Evolutionary conservation across 192 early-diverging fungal genomes (phyloP), one percentile per base, ranked within the genome.

Genomic region (Gaertneriomyces sp.): DNA sequence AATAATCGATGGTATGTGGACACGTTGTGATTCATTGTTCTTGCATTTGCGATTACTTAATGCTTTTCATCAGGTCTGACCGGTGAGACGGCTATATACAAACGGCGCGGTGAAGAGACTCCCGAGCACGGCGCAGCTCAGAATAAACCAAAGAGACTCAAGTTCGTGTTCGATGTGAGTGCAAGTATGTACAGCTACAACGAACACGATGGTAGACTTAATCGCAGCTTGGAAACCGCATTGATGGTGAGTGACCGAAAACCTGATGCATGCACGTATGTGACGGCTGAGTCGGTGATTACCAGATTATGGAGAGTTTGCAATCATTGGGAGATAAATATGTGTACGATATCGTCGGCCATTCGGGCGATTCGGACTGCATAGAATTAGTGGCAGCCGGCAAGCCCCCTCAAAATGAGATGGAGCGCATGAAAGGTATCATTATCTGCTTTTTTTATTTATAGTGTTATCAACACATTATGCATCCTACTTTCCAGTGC

Each of bases 321-420:
- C 74, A 85, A 20, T 74, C 74, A 19, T 87, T 91, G 75, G 89
- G 90, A 61, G 78, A 91, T 76, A 92, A 91, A 71, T 92, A 89
- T 49, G 76, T 70, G 20, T 92, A 92, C 70, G 79, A 80, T 17
- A 90, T 92, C 69, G 66, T 82, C 17, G 91, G 89, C 3, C 91
- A 92, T 73, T 87, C 85, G 42, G 79, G 91, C 10, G 91, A 92
- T 71, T 79, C 83, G 5, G 79, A 87, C 42, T 87, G 85, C 69
- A 76, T 91, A 40, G 81, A 85, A 58, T 91, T 92, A 66, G 88
- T 92, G 5, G 73, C 70, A 46, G 76, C 82, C 38, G 80, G 77
- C n/a, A 80, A 86, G 25, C 88, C 88, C 66, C 91, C 91, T 10
- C 86, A 85, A 72, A 82, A 89, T 16, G 91, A 92, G 76, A 91